A percentile compares a stretch with the other conserved stretches of the same genome.
Evolutionary conservation across 345 rosid species (phyloP).

Genomic region (Dipteronia sinensis): DNA sequence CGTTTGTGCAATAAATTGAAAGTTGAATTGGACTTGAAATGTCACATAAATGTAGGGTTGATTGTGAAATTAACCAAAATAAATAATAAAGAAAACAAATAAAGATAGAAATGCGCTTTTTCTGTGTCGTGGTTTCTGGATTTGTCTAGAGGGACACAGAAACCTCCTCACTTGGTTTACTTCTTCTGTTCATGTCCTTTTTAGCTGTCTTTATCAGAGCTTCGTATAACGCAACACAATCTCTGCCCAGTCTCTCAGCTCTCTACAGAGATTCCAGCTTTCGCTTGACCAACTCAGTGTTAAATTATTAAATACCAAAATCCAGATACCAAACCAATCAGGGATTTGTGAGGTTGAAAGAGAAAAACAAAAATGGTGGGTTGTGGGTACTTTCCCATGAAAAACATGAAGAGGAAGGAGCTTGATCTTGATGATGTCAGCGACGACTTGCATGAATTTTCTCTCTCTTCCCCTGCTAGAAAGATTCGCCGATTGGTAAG

Average conservation of each 20-base stretch:
- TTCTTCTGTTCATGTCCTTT: neutral
- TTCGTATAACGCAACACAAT: neutral
- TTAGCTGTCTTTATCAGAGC: neutral
- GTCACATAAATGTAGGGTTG: too few relatives aligned
- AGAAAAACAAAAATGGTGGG: conserved; percentile 16
- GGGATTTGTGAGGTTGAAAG: neutral
- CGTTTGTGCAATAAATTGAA: too few relatives aligned
- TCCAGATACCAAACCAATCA: too few relatives aligned
- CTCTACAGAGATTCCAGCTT: neutral
- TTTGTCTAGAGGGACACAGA: conserved; percentile 26
- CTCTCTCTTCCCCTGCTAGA: conserved; percentile 71
- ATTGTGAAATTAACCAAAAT: neutral
- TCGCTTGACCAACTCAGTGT: neutral
- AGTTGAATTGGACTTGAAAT: too few relatives aligned
- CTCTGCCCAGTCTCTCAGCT: neutral
- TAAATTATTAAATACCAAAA: neutral
- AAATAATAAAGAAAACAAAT: neutral
- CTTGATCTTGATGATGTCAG: conserved; percentile 61
- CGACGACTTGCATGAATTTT: conserved; percentile 84
- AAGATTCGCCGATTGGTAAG: conserved; percentile 81
- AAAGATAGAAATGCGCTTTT: neutral
- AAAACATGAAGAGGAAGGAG: conserved; percentile 53
- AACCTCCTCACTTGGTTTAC: conserved; percentile 1
- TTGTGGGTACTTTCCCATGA: conserved; percentile 19
- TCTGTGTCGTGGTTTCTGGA: conserved; percentile 6